Conservation (phyloP, 2,329 filamentous ascomycete genomes). For the Clarireedia hainanense region DNA sequence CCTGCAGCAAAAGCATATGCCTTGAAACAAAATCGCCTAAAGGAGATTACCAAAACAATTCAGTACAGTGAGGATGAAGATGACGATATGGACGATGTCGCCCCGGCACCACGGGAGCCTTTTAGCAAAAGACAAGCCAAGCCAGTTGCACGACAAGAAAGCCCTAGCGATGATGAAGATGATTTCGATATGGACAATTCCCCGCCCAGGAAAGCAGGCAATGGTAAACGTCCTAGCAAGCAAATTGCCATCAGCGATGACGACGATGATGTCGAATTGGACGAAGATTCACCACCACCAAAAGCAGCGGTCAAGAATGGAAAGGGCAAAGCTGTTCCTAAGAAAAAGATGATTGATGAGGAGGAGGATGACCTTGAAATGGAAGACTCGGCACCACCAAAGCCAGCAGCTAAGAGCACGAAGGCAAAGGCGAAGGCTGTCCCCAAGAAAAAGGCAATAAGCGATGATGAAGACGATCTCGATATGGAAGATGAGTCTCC, state of each 20-base stretch:
- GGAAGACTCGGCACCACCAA: conserved; percentile 27
- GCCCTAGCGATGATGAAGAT: conserved; percentile 26
- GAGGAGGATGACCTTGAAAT: conserved; percentile 19
- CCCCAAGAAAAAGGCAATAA: conserved; percentile 2
- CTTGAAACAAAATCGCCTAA: conserved; percentile 41
- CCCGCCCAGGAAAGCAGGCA: conserved; percentile 10
- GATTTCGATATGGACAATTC: conserved; percentile 14
- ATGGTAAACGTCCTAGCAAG: conserved; percentile 1
- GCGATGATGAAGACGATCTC: conserved; percentile 4
- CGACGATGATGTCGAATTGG: conserved; percentile 14
- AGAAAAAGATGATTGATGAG: conserved; percentile 19
- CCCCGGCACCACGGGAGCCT: conserved; percentile 18
- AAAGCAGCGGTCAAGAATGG: conserved; percentile 11
- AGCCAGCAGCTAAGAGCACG: conserved; percentile 22
- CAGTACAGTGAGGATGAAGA: conserved; percentile 32
- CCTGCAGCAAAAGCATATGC: conserved; percentile 40
- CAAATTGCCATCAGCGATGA: conserved; percentile 13
- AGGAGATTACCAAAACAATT: conserved; percentile 33
- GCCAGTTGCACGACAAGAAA: neutral
- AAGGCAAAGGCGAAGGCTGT: conserved; percentile 1
- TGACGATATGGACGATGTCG: conserved; percentile 19
- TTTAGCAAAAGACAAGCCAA: neutral
- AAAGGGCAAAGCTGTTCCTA: conserved; percentile 9
- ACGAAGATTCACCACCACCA: conserved; percentile 7
- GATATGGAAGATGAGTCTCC: conserved; percentile 11